These are phyloP conservation scores for Candida sp. DNA, from an alignment of 1,139 yeast species.

Conservation along the genomic window DNA sequence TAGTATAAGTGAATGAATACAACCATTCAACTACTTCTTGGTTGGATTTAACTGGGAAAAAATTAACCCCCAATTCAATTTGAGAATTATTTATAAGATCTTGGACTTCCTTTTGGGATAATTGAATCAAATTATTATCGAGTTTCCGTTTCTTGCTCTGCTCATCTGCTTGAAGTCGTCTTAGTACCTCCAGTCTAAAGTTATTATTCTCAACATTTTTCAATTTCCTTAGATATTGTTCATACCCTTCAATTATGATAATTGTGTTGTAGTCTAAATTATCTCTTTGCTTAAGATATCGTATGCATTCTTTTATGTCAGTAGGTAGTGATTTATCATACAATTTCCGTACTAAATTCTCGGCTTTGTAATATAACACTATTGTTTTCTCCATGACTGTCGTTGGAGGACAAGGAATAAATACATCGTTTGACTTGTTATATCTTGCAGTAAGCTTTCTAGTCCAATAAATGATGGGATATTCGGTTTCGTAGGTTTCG, in stretches of 20 bases:
- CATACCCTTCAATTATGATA: conserved; percentile 48
- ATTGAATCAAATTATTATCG: conserved; percentile 9
- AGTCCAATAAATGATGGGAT: conserved; percentile 35
- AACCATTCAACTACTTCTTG: conserved; percentile 54
- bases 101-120: conserved; percentile 38
- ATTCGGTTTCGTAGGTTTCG: conserved; percentile 6
- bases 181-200: conserved; percentile 39
- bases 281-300: conserved; percentile 3
- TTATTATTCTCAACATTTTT: conserved; percentile 42
- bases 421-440: conserved; percentile 43
- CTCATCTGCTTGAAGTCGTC: conserved; percentile 12
- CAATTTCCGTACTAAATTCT: conserved; percentile 36
- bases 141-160: conserved; percentile 9
- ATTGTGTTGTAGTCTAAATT: conserved; percentile 20
- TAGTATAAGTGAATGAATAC: conserved; percentile 53
- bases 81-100: conserved; percentile 24
- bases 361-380: conserved; percentile 45
- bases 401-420: conserved; percentile 47
- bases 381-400: conserved; percentile 39
- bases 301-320: conserved; percentile 4
- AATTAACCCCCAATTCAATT: conserved; percentile 32
- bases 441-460: conserved; percentile 37
- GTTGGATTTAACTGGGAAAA: conserved; percentile 44
- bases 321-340: conserved; percentile 17
- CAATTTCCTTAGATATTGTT: conserved; percentile 39